Conservation (phyloP, 768 basidiomycete species). For the Sporobolomyces phaffii region DNA sequence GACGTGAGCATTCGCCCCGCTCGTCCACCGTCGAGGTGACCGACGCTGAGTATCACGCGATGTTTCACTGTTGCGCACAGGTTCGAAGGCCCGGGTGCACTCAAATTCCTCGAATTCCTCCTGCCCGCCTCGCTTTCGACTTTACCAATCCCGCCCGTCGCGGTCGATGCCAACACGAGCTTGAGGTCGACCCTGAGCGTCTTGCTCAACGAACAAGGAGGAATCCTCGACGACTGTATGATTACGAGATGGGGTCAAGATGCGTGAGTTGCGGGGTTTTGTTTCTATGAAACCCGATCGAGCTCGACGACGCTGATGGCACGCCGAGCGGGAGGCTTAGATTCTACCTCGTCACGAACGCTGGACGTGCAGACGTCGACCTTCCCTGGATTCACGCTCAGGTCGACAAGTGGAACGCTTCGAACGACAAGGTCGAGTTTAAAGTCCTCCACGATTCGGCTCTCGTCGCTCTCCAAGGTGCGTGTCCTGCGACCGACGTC, state of each 20-base stretch:
- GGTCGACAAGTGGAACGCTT: constrained; percentile 70
- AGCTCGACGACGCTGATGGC: too few species aligned
- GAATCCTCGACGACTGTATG: constrained; percentile 93
- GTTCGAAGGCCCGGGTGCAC: constrained; percentile 71
- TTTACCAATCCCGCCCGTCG: constrained; percentile 23
- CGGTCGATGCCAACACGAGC: constrained; percentile 46
- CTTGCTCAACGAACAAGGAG: constrained; percentile 77
- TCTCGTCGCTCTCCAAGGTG: constrained; percentile 82
- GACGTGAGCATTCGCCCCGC: constrained; percentile 53
- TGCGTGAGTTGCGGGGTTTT: constrained; percentile 28
- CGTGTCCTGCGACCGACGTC: too few species aligned
- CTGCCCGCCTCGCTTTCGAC: constrained; percentile 71
- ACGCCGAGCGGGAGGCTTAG: too few species aligned
- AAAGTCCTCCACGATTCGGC: constrained; percentile 80
- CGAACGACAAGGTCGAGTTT: constrained; percentile 60
- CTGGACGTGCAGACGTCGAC: constrained; percentile 75
- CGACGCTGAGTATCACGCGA: not conserved
- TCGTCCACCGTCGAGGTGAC: not conserved
- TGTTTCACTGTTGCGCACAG: constrained; percentile 47
- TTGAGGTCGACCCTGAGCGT: constrained; percentile 82
- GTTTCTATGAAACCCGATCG: not conserved
- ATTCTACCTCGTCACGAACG: constrained; percentile 95
- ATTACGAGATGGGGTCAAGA: constrained; percentile 51
- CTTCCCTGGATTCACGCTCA: constrained; percentile 66
- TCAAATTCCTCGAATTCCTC: constrained; percentile 78